Evolutionary conservation across 441 rosid genomes (phyloP), one percentile per base, ranked within the genome.

Genomic region (Erysimum cheiri): DNA sequence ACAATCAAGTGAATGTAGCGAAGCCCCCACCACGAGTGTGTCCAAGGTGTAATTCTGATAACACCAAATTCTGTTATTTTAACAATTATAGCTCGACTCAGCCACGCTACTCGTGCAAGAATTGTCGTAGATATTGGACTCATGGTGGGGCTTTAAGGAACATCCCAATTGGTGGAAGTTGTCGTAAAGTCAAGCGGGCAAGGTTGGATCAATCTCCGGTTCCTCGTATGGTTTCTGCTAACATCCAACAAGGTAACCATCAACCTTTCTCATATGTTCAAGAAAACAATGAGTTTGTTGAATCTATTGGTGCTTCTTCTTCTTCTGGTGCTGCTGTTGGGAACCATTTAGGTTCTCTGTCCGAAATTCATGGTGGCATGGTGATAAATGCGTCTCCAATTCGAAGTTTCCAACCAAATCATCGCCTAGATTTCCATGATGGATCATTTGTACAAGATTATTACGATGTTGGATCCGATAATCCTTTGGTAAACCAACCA

Each of bases 31-130:
- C 60, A 2, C 80, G 66, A 46, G 83, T 78, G 61, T 91, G 95
- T 49, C 92, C 96, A 33, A 87, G 93, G 19, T 91, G 96, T 26
- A 84, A 85, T 13, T 91, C 96, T 8, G 32, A 69, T 49, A 83
- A 87, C 71, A 89, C 93, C n/a, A 91, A 87, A 66, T 91, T 43
- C 1, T 90, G 93, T 78, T 90, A 88, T 64, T 92, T 85, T 79
- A 92, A 90, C 80, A 92, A 92, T 59, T 85, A 88, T 77, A 85
- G 87, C 14, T 61, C 81, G 40, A 66, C 89, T 56, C 96, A 92
- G 79, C 92, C 95, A 4, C 88, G 95, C 1, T 86, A 85, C 68
- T 84, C 72, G 66, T 92, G 92, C 83, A 90, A 85, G 82, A 74
- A 77, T 0, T 92, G 96, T 78, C 77, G 89, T 64, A 73, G 95